Evolutionary conservation across 805 yeast species (phyloP).

Genomic region (Torulaspora gathmanii): DNA sequence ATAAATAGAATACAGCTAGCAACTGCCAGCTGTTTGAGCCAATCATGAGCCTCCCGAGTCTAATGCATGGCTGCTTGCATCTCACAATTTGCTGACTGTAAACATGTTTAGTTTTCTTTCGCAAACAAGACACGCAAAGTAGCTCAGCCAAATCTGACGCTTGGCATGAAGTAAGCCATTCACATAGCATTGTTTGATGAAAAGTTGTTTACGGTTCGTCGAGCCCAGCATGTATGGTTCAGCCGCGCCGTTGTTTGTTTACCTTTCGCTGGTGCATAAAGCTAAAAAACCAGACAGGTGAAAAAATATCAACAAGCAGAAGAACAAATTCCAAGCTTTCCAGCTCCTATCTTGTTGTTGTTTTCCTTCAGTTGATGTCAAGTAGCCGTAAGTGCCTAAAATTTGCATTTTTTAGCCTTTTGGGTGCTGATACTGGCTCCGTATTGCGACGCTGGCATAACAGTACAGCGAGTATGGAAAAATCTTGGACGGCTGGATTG

Average conservation of each 20-base stretch:
- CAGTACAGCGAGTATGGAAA: background rate
- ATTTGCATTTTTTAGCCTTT: background rate
- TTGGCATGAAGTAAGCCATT: background rate
- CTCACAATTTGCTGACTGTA: too few relatives aligned
- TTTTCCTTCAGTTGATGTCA: background rate
- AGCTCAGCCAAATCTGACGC: too few relatives aligned
- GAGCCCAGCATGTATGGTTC: slow-evolving; percentile 11
- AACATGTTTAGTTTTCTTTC: too few relatives aligned
- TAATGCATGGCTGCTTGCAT: too few relatives aligned
- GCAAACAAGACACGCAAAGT: too few relatives aligned
- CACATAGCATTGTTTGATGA: background rate
- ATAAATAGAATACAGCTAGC: slow-evolving; percentile 5
- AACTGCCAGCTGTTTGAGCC: too few relatives aligned
- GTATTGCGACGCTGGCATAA: background rate
- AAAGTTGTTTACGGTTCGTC: background rate
- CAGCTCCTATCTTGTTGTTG: background rate
- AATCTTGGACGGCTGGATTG: background rate
- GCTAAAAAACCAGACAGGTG: slow-evolving; percentile 2
- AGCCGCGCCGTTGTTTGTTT: slow-evolving; percentile 11
- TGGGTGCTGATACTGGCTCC: background rate
- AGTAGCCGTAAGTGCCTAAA: background rate
- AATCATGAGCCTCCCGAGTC: too few relatives aligned
- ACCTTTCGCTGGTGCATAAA: slow-evolving; percentile 3
- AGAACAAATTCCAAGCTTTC: background rate
- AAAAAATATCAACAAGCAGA: slow-evolving; percentile 1